Evolutionary conservation across 2,329 filamentous ascomycete species (phyloP), one percentile per base, ranked within the genome.

Genomic region (Fusarium acutatum): DNA sequence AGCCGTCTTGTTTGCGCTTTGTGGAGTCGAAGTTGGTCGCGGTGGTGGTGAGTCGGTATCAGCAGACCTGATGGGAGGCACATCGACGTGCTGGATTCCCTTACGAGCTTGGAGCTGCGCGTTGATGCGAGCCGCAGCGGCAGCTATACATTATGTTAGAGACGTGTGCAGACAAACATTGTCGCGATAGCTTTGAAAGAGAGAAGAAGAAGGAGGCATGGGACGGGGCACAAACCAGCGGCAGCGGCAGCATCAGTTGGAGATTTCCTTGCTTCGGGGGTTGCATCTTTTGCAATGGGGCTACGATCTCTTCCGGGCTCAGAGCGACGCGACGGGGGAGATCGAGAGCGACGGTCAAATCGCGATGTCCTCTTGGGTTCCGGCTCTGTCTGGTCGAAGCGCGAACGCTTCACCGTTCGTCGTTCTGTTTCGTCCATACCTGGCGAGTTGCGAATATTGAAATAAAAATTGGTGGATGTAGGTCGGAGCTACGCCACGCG

Each of bases 321-420:
- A 32, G 90, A 86, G 76, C 91, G 89, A 78, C 90, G 88, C 32
- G 87, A 83, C 32, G 90, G 88, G 28, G 95, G 95, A 37, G 95
- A 97, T 74, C 94, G 93, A 66, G 96, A 98, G 78, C 96, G 93
- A 78, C 95, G 91, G 84, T 98, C 96, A 83, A 97, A 98, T 81
- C 95, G 90, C 56, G 95, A 97, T 47, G 88, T 80, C 76, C 91
- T 88, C 79, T 91, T 92, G 64, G 93, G 90, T 79, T 96, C 94
- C 11, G 93, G 91, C 81, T 96, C 94, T 52, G 91, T 96, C 83
- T 97, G 94, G 81, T 98, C 96, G 83, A 98, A 98, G 82, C 96
- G 94, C 80, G 95, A 97, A 71, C 95, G 93, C 87, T 97, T 97
- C 69, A 87, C 86, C 69, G 86, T 87, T 71, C 91, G 90, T 80